Conservation (phyloP, 352 stramenopile genomes). For the Chrysophaeum taylorii region DNA sequence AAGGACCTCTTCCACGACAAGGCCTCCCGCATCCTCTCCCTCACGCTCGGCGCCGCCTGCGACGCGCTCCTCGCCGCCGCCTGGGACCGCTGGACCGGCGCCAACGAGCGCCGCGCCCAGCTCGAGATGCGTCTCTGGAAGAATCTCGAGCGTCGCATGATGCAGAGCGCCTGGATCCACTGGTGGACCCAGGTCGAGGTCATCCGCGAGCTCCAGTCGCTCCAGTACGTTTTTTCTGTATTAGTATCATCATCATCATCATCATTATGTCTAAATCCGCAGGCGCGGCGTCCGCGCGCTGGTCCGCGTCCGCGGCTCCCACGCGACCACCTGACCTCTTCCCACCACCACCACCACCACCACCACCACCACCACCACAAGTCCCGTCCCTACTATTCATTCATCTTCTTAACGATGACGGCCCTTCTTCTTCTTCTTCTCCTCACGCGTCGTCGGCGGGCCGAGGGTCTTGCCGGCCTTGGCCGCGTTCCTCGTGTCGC, state of each 20-base stretch:
- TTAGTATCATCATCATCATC: too few relatives aligned
- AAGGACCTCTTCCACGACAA: neutral
- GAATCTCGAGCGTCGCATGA: neutral
- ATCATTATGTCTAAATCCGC: too few relatives aligned
- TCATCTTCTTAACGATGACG: too few relatives aligned
- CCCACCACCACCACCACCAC: neutral
- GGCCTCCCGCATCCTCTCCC: neutral
- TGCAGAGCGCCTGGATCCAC: neutral
- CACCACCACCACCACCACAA: too few relatives aligned
- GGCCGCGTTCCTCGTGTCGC: too few relatives aligned
- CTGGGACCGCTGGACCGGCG: neutral
- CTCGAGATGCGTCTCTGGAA: neutral
- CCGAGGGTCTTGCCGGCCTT: too few relatives aligned
- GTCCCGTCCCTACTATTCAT: too few relatives aligned
- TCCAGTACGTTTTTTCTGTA: too few relatives aligned
- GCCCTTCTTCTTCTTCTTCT: too few relatives aligned
- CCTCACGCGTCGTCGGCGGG: too few relatives aligned
- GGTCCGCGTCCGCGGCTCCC: neutral
- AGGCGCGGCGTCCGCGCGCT: conserved; percentile 8
- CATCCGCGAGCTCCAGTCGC: neutral
- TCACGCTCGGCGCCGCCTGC: neutral
- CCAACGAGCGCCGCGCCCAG: neutral
- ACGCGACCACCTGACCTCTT: neutral
- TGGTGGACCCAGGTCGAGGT: conserved; percentile 13
- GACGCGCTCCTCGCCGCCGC: neutral